A percentile compares a stretch with the other conserved stretches of the same genome.
These are phyloP conservation scores for Nemania diffusa DNA, from an alignment of 2,329 filamentous ascomycete species.

Conservation along the genomic window DNA sequence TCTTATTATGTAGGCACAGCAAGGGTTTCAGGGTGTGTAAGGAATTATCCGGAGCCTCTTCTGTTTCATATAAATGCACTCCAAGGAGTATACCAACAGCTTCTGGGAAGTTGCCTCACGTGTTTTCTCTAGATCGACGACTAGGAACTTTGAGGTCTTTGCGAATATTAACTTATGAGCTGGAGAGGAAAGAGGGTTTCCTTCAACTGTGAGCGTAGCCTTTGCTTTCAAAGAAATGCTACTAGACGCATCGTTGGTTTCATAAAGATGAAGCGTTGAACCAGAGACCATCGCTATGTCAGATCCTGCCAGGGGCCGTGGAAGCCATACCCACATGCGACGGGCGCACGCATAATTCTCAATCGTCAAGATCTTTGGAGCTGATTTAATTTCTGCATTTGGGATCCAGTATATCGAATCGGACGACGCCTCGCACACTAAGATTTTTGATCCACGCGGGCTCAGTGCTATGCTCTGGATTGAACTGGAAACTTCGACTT, in stretches of 20 bases:
- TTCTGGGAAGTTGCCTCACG: background rate
- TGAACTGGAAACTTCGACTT: background rate
- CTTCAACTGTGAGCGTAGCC: slow-evolving; percentile 3
- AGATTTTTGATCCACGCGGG: slow-evolving; percentile 10
- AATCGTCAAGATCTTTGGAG: background rate
- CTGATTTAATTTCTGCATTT: background rate
- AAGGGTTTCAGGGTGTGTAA: background rate
- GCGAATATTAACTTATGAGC: background rate
- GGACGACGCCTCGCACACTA: slow-evolving; percentile 4
- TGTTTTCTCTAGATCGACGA: background rate
- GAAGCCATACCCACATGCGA: slow-evolving; percentile 16
- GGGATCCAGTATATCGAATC: slow-evolving; percentile 15
- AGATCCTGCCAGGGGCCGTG: background rate
- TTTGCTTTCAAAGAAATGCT: slow-evolving; percentile 2
- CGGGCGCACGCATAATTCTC: background rate
- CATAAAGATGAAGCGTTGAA: slow-evolving; percentile 2
- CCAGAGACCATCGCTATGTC: slow-evolving; percentile 6
- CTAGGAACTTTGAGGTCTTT: slow-evolving; percentile 12
- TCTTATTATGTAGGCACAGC: slow-evolving; percentile 7
- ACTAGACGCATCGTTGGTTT: background rate
- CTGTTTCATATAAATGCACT: background rate
- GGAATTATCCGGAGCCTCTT: background rate
- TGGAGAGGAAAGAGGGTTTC: background rate
- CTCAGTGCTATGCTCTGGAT: slow-evolving; percentile 8
- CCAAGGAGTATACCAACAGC: slow-evolving; percentile 14